phyloP scores from a whole-genome alignment of 805 yeast species.

The Kazachstania viticola region DNA sequence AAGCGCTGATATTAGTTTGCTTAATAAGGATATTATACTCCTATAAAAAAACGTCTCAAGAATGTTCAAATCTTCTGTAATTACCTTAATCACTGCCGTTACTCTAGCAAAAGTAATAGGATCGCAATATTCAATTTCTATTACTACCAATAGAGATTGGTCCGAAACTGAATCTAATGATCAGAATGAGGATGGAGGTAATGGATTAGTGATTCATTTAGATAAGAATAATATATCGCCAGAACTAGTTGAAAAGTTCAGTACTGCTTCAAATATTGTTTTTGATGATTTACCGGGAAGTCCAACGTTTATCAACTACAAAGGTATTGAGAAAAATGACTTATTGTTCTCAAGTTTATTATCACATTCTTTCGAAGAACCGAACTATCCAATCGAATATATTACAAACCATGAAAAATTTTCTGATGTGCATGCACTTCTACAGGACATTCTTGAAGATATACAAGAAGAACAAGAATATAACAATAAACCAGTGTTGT shows the following conservation, averaged over 20 bases:
- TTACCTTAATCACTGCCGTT: too few species aligned
- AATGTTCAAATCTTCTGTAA: neutral
- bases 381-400: conserved; percentile 1
- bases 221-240: conserved; percentile 8
- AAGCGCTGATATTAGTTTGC: too few species aligned
- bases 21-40: too few species aligned
- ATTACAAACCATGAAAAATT: conserved; percentile 5
- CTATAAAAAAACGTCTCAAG: too few species aligned
- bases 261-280: conserved; percentile 8
- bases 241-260: conserved; percentile 8
- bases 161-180: neutral
- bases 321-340: neutral
- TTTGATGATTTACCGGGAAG: conserved; percentile 12
- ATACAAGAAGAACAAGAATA: conserved; percentile 1
- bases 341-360: neutral
- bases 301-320: conserved; percentile 11
- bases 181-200: too few species aligned
- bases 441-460: conserved; percentile 6
- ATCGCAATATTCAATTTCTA: neutral
- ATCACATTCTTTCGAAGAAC: conserved; percentile 2
- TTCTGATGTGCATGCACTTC: conserved; percentile 5
- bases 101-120: too few species aligned
- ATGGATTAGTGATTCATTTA: conserved; percentile 3
- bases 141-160: neutral
- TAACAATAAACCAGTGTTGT: too few species aligned